Base-by-base conservation (phyloP, 305 asterid species). In the Fraxinus angustifolia region DNA sequence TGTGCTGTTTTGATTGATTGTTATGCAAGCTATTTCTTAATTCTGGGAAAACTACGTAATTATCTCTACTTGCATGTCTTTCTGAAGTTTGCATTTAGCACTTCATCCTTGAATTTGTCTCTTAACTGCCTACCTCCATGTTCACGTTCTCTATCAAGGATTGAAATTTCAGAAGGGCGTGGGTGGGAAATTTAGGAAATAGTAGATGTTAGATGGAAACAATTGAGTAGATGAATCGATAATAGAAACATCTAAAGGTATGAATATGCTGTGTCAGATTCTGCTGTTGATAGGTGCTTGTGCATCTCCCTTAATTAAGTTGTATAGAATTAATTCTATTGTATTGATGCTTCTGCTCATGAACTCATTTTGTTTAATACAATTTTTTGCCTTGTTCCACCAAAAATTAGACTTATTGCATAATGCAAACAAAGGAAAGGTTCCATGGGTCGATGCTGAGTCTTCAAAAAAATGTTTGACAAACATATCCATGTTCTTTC, bases 401-500 rank as follows among this genome's bases (percentile, higher is more conserved):
- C 3, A 7, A 75, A 34, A 50, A 19, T 33, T 48, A 73, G 74
- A 12, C 75, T 82, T 26, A 68, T 2, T 72, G 71, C 62, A 45
- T 8, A 17, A 14, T 26, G 16, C 31, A 35, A 26, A 36, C 26
- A 36, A 40, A 76, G 53, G 26, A 19, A 50, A 50, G 19, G 60
- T 50, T 50, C 8, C 16, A 4, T 16, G 23, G 62, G 21, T 14
- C 53, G 30, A 60, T 48, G 11, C 10, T 23, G 30, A 40, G 78
- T 48, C 72, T 8, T 48, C 30, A 50, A 42, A 76, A 67, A 17
- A n/a, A 1, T 73, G 36, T 14, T 70, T 34, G 23, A 71, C 81
- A 85, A 76, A 84, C 60, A 26, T 62, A 36, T 35, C 36, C 34
- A 50, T 79, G 73, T 75, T 80, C 67, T 17, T 81, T n/a, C 2